A percentile compares a stretch with the other conserved stretches of the same genome.
Evolutionary conservation across 306 rosid species (phyloP).

Genomic region (Albizia julibrissin): DNA sequence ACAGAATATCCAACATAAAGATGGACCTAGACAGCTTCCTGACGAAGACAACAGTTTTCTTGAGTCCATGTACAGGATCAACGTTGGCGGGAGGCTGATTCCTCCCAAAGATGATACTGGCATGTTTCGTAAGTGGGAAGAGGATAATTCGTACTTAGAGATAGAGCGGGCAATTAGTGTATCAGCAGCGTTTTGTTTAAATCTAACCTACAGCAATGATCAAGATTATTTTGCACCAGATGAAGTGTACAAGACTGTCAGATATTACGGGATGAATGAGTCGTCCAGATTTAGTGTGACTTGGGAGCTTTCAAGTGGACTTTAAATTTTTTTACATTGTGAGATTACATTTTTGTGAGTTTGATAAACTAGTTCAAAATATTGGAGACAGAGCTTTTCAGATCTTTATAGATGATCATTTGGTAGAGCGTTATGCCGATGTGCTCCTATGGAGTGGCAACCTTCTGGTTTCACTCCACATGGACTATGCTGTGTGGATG

Average conservation of each 20-base stretch:
- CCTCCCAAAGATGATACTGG: background rate
- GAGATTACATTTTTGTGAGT: background rate
- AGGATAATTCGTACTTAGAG: background rate
- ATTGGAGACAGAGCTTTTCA: no score
- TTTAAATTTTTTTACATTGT: no score
- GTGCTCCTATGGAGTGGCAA: background rate
- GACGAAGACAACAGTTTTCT: background rate
- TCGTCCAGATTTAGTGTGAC: no score
- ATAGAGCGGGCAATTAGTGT: no score
- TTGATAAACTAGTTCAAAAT: background rate
- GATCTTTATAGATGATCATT: background rate
- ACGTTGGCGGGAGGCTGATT: background rate
- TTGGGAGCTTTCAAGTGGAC: no score
- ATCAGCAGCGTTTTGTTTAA: no score
- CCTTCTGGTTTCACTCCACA: background rate
- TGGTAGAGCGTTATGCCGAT: background rate
- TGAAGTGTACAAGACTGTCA: no score
- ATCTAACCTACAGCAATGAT: no score
- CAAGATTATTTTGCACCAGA: no score
- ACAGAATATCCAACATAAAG: no score
- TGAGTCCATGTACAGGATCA: background rate
- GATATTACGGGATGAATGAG: no score
- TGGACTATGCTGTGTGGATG: background rate
- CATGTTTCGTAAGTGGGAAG: background rate
- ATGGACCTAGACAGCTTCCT: background rate